These are phyloP conservation scores for Penicillium sp. DNA, from an alignment of 2,329 filamentous ascomycete species.

Conservation along the genomic window DNA sequence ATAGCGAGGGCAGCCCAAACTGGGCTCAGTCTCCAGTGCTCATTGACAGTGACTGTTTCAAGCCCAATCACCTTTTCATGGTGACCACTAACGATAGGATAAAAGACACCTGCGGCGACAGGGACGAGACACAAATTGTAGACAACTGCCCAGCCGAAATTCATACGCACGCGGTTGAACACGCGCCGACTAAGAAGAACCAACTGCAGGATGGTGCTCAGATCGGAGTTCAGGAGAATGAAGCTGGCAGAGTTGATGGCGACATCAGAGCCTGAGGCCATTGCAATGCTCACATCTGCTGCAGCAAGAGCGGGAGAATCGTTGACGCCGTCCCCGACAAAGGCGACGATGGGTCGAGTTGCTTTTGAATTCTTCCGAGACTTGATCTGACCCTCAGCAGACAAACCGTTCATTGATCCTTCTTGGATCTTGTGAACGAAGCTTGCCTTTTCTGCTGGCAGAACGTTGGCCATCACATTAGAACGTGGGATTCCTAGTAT, in stretches of 20 bases:
- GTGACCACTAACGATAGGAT: constrained; percentile 57
- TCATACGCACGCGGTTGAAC: constrained; percentile 78
- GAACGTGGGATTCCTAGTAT: constrained; percentile 72
- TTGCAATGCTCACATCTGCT: constrained; percentile 81
- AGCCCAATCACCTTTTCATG: constrained; percentile 37
- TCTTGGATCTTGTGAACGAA: constrained; percentile 46
- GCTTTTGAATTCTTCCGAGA: constrained; percentile 14
- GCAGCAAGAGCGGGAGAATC: constrained; percentile 80
- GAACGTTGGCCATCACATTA: constrained; percentile 84
- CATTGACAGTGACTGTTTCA: constrained; percentile 38
- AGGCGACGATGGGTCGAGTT: constrained; percentile 67
- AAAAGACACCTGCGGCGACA: constrained; percentile 79
- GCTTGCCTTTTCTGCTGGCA: constrained; percentile 75
- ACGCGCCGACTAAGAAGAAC: constrained; percentile 72
- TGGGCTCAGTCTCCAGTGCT: constrained; percentile 53
- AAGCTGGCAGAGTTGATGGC: constrained; percentile 82
- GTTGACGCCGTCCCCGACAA: constrained; percentile 88
- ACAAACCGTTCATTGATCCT: constrained; percentile 10
- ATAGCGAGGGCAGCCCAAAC: constrained; percentile 88
- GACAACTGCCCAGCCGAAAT: constrained; percentile 82
- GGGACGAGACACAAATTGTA: constrained; percentile 82
- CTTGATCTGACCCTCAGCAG: constrained; percentile 1
- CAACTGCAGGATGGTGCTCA: constrained; percentile 72
- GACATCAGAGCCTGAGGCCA: constrained; percentile 80
- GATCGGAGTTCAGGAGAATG: constrained; percentile 73